phyloP scores from a whole-genome alignment of 2,329 filamentous ascomycete species.

The Teratosphaeria zuluensis region DNA sequence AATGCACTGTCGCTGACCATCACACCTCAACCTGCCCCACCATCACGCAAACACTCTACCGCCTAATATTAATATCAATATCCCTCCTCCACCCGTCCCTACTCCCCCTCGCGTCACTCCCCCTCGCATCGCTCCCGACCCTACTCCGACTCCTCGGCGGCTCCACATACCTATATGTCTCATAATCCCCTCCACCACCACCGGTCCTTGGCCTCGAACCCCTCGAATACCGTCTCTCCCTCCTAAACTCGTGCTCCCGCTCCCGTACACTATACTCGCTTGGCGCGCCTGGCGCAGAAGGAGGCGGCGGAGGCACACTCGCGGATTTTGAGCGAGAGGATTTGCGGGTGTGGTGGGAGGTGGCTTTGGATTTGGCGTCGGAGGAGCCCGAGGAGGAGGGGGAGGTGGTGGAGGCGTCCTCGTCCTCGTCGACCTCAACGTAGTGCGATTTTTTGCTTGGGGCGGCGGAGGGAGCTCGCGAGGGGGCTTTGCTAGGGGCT shows the following conservation, averaged over 20 bases:
- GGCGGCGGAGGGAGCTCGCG: constrained; percentile 2
- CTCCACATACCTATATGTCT: constrained; percentile 39
- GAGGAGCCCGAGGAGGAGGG: constrained; percentile 22
- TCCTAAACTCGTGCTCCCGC: constrained; percentile 33
- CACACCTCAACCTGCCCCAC: not conserved
- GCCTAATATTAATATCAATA: constrained; percentile 6
- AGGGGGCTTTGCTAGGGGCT: not conserved
- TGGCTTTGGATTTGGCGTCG: constrained; percentile 16
- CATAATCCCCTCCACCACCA: constrained; percentile 27
- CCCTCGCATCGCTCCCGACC: constrained; percentile 12
- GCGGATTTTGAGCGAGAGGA: constrained; percentile 11
- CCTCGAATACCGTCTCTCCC: constrained; percentile 25
- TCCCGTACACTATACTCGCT: constrained; percentile 35
- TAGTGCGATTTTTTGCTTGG: constrained; percentile 27
- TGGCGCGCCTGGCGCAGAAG: constrained; percentile 9
- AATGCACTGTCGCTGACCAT: not conserved
- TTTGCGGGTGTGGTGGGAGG: constrained; percentile 16
- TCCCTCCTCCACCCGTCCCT: constrained; percentile 14
- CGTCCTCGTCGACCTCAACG: constrained; percentile 34
- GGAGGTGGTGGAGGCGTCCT: constrained; percentile 11
- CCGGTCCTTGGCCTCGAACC: constrained; percentile 5
- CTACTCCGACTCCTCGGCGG: constrained; percentile 17
- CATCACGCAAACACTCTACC: constrained; percentile 1
- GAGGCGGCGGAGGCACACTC: constrained; percentile 3
- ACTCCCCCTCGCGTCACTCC: constrained; percentile 15